Conservation (phyloP, 768 basidiomycete species). For the Tricholoma terreum region DNA sequence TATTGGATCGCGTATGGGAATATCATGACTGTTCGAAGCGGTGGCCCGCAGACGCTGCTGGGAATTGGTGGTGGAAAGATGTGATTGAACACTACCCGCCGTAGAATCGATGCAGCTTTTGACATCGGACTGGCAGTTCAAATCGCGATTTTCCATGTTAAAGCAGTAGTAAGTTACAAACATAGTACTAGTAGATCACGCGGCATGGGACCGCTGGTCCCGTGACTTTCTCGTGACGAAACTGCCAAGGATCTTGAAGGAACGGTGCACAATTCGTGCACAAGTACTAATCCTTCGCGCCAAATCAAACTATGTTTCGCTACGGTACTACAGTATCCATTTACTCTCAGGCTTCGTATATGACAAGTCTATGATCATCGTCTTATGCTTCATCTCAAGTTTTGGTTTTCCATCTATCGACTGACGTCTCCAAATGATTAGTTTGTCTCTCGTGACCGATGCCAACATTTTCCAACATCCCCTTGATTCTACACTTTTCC, state of each 20-base stretch:
- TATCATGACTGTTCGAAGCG: constrained; percentile 6
- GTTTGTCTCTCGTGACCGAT: constrained; percentile 12
- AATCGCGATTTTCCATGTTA: not conserved
- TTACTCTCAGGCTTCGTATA: too few relatives aligned
- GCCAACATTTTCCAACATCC: not conserved
- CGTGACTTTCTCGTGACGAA: not conserved
- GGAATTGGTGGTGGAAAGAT: constrained; percentile 41
- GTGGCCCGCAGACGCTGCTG: constrained; percentile 37
- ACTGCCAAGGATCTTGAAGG: too few relatives aligned
- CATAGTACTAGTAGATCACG: not conserved
- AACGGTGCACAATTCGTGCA: too few relatives aligned
- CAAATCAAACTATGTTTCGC: too few relatives aligned
- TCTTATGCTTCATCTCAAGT: too few relatives aligned
- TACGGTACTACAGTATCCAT: too few relatives aligned
- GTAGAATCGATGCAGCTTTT: constrained; percentile 21
- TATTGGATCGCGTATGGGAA: not conserved
- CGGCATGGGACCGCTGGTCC: not conserved
- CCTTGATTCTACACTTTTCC: not conserved
- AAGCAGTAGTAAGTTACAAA: too few relatives aligned
- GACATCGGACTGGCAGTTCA: not conserved
- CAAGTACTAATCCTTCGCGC: too few relatives aligned
- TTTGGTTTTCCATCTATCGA: not conserved
- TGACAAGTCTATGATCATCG: too few relatives aligned
- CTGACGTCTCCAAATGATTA: constrained; percentile 15
- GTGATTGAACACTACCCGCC: constrained; percentile 42